Evolutionary conservation across 2,329 filamentous ascomycete species (phyloP).

Genomic region (Microcyclospora pomicola): DNA sequence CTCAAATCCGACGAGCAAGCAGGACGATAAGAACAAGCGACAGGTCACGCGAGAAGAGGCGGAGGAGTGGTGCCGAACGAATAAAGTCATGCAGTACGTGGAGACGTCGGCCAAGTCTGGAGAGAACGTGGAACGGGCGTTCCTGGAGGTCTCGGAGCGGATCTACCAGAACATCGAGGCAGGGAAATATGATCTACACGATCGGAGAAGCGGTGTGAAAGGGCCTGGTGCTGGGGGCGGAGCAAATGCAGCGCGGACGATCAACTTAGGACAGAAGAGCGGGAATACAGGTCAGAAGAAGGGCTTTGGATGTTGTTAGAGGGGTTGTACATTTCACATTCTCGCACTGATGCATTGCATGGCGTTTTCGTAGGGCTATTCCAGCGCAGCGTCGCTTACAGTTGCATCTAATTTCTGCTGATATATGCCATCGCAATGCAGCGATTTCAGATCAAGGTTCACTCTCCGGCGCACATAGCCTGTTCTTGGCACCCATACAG

Average conservation of each 20-base stretch:
- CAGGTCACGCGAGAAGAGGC: constrained; percentile 75
- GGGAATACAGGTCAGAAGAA: constrained; percentile 18
- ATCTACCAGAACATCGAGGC: constrained; percentile 97
- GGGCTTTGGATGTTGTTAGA: no score
- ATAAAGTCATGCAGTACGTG: constrained; percentile 83
- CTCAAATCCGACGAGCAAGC: constrained; percentile 8
- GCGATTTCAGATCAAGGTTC: no score
- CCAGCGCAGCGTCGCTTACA: no score
- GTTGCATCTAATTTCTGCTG: no score
- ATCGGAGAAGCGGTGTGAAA: constrained; percentile 84
- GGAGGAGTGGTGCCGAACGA: constrained; percentile 72
- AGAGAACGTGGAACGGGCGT: constrained; percentile 84
- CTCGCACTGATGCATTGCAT: no score
- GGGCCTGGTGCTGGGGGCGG: constrained; percentile 40
- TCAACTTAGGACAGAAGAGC: constrained; percentile 33
- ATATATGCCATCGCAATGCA: no score
- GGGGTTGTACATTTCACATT: no score
- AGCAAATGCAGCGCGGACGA: constrained; percentile 26
- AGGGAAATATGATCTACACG: constrained; percentile 86
- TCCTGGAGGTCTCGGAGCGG: constrained; percentile 81
- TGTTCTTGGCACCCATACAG: no score
- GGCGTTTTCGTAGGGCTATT: no score
- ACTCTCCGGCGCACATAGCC: no score
- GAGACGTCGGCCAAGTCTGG: constrained; percentile 95
- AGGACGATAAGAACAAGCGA: constrained; percentile 44